Base-by-base conservation (phyloP, 2,329 filamentous ascomycete genomes). In the Drechslerella coelobrocha region DNA sequence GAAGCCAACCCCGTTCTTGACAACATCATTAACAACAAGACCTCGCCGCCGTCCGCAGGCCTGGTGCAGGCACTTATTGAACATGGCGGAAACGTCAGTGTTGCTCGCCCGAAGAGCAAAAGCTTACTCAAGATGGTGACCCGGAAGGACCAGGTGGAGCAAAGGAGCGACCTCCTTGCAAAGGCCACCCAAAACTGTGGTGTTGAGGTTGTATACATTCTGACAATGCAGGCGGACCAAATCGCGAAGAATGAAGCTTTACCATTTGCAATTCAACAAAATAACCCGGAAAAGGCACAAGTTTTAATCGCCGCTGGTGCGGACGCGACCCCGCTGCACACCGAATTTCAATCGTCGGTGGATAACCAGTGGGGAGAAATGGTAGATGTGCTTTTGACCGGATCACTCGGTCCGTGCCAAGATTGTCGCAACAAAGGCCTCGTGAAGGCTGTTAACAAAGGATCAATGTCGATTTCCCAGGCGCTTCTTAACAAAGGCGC, bases 1-100 rank as follows among this genome's bases (percentile, higher is more conserved):
- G 53, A 56, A 56, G 53, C 53, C 9, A 56, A 56, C 53, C 53
- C 53, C 34, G 53, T 56, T 31, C 53, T 56, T 47, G 34, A 34
- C 7, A 12, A 17, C 2, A 45, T 56, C 7, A 21, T 56, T 17
- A 37, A 23, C 2, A 37, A 56, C 39, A 45, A 45, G 53, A 19
- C 37, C 19, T 34, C 23, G 26, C 53, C 53, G 17, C 19, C 53
- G 2, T 45, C 37, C 23, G 37, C 53, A 29, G 53, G 53, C n/a
- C 53, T 56, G 12, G 53, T 56, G 23, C 53, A 56, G 45, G 53
- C 37, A 7, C 23, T 56, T 34, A 34, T 56, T n/a, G 53, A 47
- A 19, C 24, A 56, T 26, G 53, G 53, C 14, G 53, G 34, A 8
- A 56, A 56, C 37, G 53, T 56, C 26, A 56, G 39, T 19, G 45